Evolutionary conservation across 1,284 basidiomycete genomes (phyloP).

Genomic region (Heterobasidion irregulare): DNA sequence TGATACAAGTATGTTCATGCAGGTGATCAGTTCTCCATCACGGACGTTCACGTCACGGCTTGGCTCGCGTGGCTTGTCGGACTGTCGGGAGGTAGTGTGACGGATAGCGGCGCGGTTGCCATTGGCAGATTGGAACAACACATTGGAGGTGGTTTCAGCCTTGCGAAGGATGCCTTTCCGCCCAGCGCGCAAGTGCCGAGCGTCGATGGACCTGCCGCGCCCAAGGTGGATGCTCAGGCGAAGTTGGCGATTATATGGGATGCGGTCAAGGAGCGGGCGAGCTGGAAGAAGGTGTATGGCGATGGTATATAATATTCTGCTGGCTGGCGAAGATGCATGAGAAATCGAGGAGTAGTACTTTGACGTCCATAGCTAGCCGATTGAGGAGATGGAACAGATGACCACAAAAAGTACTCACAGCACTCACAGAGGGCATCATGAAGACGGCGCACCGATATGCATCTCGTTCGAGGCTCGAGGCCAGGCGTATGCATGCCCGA

Average conservation of each 20-base stretch:
- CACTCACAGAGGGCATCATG: no score
- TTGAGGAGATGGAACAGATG: no score
- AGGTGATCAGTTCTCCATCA: conserved; percentile 75
- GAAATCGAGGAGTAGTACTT: no score
- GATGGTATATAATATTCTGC: not conserved
- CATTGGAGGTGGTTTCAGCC: conserved; percentile 34
- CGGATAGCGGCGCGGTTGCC: conserved; percentile 39
- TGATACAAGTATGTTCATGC: conserved; percentile 12
- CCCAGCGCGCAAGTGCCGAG: conserved; percentile 13
- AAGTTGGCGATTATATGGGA: conserved; percentile 64
- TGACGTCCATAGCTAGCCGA: no score
- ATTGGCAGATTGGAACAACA: conserved; percentile 42
- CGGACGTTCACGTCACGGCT: conserved; percentile 72
- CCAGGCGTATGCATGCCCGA: no score
- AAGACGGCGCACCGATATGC: no score
- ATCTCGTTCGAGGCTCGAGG: no score
- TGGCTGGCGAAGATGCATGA: not conserved
- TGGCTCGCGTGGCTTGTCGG: conserved; percentile 65
- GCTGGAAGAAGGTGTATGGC: conserved; percentile 61
- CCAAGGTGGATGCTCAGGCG: conserved; percentile 20
- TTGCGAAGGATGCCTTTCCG: conserved; percentile 33
- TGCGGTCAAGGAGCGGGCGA: conserved; percentile 48
- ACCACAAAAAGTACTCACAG: no score
- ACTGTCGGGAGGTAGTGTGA: conserved; percentile 43
- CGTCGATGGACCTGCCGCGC: conserved; percentile 2